Conservation (phyloP, 768 basidiomycete genomes). For the Trametes meyenii region DNA sequence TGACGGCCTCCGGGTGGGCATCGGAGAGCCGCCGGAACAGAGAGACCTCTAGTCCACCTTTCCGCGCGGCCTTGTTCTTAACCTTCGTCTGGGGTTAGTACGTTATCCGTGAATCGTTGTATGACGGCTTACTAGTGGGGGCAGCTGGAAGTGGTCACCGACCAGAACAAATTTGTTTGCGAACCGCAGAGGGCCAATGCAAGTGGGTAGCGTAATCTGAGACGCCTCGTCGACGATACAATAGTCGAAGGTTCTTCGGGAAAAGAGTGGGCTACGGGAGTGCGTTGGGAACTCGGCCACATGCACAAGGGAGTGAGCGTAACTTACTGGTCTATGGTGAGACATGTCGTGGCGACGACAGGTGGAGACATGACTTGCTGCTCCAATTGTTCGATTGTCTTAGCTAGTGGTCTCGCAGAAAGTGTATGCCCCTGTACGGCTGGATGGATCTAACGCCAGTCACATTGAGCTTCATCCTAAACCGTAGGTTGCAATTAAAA, state of each 20-base stretch:
- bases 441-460: slow-evolving; percentile 69
- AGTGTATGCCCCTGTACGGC: slow-evolving; percentile 75
- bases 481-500: too few species aligned
- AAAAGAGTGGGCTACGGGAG: slow-evolving; percentile 74
- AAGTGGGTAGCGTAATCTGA: slow-evolving; percentile 95
- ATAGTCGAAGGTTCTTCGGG: slow-evolving; percentile 85
- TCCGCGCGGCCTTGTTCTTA: slow-evolving; percentile 74
- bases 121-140: slow-evolving; percentile 71
- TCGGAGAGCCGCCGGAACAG: slow-evolving; percentile 89
- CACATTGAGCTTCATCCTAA: background rate
- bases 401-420: slow-evolving; percentile 53
- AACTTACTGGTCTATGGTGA: slow-evolving; percentile 91
- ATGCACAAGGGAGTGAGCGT: background rate
- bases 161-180: slow-evolving; percentile 93
- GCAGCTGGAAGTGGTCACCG: slow-evolving; percentile 96
- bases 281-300: background rate
- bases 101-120: background rate
- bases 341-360: slow-evolving; percentile 94
- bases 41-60: slow-evolving; percentile 86
- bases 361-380: slow-evolving; percentile 83
- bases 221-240: slow-evolving; percentile 99
- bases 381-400: slow-evolving; percentile 82
- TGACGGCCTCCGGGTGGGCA: slow-evolving; percentile 82
- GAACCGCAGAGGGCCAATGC: slow-evolving; percentile 88
- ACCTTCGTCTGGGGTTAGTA: slow-evolving; percentile 53